Base-by-base conservation (phyloP, 2,329 filamentous ascomycete genomes). In the Chrysosporium keratinophilum region DNA sequence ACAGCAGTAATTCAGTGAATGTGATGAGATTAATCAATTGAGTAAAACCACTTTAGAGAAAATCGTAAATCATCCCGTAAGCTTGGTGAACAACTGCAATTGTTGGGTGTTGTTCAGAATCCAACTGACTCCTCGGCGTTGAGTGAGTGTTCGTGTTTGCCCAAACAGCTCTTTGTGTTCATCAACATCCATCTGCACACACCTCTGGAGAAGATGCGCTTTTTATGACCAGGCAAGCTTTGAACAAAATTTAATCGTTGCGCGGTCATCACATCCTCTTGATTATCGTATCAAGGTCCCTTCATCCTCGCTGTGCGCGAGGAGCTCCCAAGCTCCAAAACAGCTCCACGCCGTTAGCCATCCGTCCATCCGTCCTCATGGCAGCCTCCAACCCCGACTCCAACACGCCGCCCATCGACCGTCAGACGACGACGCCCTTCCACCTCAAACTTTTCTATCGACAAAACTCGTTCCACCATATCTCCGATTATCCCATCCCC, bases 391-490 rank as follows among this genome's bases (percentile, higher is more conserved):
- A 11, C n/a, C 20, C 34, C 11, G 50, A 52, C 11, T 28, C 43
- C 40, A 40, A 54, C 33, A 1, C 64, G 53, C 58, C 64, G 45
- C 74, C 77, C 63, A 75, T 84, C 62, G 81, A 89, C 66, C 82
- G 84, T 57, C 79, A 87, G 64, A 77, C 78, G 45, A 86, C 82
- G 11, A 82, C 86, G 2, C 90, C 89, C 5, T 95, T 95, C 71
- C 80, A 91, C 57, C 75, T 95, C 15, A 89, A 87, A 66, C 78
- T 95, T 56, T 95, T 90, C 74, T 94, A 91, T 71, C 82, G 83
- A 56, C 80, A 78, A 14, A 81, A 83, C 64, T 77, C 78, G 42
- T 90, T 88, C 64, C 84, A 91, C 69, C 79, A 65, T 53, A 64
- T 73, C 41, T 66, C 67, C 15, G 70, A 73, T 54, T 74, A 71